Evolutionary conservation across 805 yeast genomes (phyloP).

Genomic region (Nakazawaea ernobii): DNA sequence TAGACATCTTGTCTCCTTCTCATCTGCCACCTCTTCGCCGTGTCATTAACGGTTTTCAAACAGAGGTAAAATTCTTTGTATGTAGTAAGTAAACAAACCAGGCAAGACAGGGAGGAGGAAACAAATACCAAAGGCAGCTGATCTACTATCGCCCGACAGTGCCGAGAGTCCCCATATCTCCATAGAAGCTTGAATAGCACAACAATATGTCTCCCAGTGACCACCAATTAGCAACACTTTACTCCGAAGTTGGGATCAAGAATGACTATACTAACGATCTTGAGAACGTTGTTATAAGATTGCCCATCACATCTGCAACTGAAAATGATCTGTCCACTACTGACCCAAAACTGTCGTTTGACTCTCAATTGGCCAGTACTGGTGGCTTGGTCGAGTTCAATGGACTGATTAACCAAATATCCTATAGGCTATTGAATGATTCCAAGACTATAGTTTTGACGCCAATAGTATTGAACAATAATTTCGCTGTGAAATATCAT

Average conservation of each 20-base stretch:
- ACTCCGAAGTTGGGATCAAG: slow-evolving; percentile 2
- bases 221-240: slow-evolving; percentile 1
- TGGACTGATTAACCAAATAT: slow-evolving; percentile 22
- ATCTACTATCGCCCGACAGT: too few relatives aligned
- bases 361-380: slow-evolving; percentile 9
- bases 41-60: too few relatives aligned
- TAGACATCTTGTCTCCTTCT: too few relatives aligned
- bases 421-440: slow-evolving; percentile 28
- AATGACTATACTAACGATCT: background rate
- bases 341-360: slow-evolving; percentile 1
- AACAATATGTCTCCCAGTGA: background rate
- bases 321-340: background rate
- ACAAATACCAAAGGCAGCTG: too few relatives aligned
- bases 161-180: slow-evolving; percentile 6
- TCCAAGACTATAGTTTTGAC: slow-evolving; percentile 27
- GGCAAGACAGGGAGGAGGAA: too few relatives aligned
- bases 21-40: too few relatives aligned
- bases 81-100: too few relatives aligned
- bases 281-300: background rate
- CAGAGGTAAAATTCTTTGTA: too few relatives aligned
- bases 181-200: too few relatives aligned
- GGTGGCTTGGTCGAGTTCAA: slow-evolving; percentile 13
- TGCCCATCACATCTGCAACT: background rate
- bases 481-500: slow-evolving; percentile 29
- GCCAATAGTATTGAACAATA: slow-evolving; percentile 34